Evolutionary conservation across 2,329 filamentous ascomycete species (phyloP).

Genomic region (Hypocrella siamensis): DNA sequence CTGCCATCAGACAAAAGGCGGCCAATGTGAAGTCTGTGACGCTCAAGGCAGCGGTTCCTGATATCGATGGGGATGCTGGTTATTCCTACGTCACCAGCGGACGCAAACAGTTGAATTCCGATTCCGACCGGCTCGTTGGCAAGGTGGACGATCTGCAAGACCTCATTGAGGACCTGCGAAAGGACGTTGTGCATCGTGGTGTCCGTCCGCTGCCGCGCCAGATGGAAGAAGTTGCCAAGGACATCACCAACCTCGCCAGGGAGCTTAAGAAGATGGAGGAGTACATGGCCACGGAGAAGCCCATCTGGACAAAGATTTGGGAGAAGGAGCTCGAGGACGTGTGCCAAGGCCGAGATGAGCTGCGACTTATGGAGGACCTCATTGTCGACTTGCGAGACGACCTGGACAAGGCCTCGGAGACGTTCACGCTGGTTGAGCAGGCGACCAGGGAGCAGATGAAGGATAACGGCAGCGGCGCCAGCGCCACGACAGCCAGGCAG

Average conservation of each 20-base stretch:
- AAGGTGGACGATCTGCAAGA: conserved; percentile 97
- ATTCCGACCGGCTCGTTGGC: conserved; percentile 80
- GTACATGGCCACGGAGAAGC: conserved; percentile 81
- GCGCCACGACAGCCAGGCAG: conserved; percentile 34
- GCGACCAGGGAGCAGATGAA: conserved; percentile 97
- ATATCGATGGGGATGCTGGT: conserved; percentile 62
- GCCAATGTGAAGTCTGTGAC: conserved; percentile 63
- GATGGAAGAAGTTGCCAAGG: conserved; percentile 76
- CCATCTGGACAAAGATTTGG: conserved; percentile 98
- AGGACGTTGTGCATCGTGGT: conserved; percentile 87
- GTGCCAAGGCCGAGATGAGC: conserved; percentile 85
- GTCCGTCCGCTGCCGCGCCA: conserved; percentile 83
- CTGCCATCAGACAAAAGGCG: conserved; percentile 66
- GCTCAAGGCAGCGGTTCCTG: conserved; percentile 52
- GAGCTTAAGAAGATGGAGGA: conserved; percentile 92
- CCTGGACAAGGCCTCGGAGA: conserved; percentile 84
- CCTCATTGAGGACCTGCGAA: conserved; percentile 86
- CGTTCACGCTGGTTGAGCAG: conserved; percentile 88
- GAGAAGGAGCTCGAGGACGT: conserved; percentile 93
- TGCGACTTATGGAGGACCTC: conserved; percentile 92
- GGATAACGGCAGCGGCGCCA: conserved; percentile 39
- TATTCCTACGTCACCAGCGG: conserved; percentile 73
- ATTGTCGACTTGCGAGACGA: conserved; percentile 86
- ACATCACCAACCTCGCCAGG: conserved; percentile 64
- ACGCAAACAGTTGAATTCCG: conserved; percentile 71